A percentile compares a stretch with the other conserved stretches of the same genome.
Conservation (phyloP, 352 stramenopile genomes). For the Bremia lactucae region DNA sequence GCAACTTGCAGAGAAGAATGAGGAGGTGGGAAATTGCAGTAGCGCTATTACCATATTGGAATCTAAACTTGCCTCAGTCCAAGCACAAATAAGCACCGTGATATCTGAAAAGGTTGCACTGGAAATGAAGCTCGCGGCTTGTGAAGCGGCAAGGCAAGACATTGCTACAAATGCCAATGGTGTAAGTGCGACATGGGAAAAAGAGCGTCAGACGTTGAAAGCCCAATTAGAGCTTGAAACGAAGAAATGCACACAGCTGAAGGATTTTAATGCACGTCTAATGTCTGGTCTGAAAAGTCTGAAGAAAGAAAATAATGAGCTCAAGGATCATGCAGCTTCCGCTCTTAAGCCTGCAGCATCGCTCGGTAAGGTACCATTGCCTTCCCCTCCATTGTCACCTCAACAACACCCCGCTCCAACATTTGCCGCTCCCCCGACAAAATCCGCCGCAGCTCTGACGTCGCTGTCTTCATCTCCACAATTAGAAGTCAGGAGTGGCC, state of each 20-base stretch:
- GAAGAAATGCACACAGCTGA: conserved; percentile 56
- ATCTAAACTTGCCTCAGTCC: conserved; percentile 24
- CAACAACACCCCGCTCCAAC: too few species aligned
- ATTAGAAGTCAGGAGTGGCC: conserved; percentile 7
- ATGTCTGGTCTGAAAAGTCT: conserved; percentile 57
- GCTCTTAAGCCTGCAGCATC: conserved; percentile 5
- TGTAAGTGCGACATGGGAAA: conserved; percentile 33
- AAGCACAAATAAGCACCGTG: conserved; percentile 21
- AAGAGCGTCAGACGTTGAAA: conserved; percentile 47
- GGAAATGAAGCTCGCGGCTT: conserved; percentile 31
- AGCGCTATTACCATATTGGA: conserved; percentile 28
- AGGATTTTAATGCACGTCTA: conserved; percentile 61
- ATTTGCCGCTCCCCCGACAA: too few species aligned
- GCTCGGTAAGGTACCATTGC: conserved; percentile 12
- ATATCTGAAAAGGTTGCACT: conserved; percentile 31
- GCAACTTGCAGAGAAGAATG: conserved; percentile 57
- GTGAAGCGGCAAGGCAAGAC: conserved; percentile 32
- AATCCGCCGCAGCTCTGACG: conserved; percentile 2
- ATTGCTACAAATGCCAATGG: conserved; percentile 19
- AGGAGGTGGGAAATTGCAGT: conserved; percentile 42
- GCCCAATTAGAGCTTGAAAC: conserved; percentile 49
- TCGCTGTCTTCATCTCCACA: conserved; percentile 17
- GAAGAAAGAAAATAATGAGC: conserved; percentile 68
- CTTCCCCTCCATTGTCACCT: conserved; percentile 12
- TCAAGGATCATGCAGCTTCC: conserved; percentile 38